These are phyloP conservation scores for Tolypocladium nubicola DNA, from an alignment of 2,329 filamentous ascomycete species.

Conservation along the genomic window DNA sequence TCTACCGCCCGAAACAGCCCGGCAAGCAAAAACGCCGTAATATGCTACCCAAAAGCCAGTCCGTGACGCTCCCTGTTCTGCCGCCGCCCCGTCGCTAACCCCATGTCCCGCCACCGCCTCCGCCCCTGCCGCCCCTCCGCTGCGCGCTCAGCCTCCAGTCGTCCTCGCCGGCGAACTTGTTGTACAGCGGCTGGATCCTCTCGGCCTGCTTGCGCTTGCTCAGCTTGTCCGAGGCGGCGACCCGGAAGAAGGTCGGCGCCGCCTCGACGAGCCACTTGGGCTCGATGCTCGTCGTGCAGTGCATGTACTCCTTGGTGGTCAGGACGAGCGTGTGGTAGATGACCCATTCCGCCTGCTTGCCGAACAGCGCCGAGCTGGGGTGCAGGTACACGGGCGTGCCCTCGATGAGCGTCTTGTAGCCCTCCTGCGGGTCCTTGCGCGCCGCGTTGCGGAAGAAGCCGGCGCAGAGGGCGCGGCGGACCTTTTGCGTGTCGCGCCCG, in stretches of 20 bases:
- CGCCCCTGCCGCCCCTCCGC: constrained; percentile 71
- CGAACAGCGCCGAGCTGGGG: constrained; percentile 82
- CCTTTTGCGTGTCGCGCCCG: constrained; percentile 75
- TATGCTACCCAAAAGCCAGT: neutral
- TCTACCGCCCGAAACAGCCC: neutral
- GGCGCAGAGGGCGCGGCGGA: constrained; percentile 78
- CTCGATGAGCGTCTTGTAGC: constrained; percentile 95
- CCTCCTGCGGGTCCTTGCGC: constrained; percentile 90
- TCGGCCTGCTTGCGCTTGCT: constrained; percentile 91
- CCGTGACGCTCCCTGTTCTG: neutral
- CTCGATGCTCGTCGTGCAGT: constrained; percentile 84
- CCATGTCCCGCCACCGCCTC: constrained; percentile 87
- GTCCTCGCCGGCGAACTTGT: constrained; percentile 83
- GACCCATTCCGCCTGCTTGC: constrained; percentile 92
- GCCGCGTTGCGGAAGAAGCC: constrained; percentile 96
- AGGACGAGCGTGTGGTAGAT: constrained; percentile 87
- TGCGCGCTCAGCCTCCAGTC: constrained; percentile 92
- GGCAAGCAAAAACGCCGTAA: neutral
- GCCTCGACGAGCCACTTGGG: constrained; percentile 91
- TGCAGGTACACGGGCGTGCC: constrained; percentile 93
- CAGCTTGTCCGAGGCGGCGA: constrained; percentile 75
- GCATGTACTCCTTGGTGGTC: constrained; percentile 98
- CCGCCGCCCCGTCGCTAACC: constrained; percentile 37
- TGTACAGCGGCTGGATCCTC: constrained; percentile 89
- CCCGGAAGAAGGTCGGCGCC: constrained; percentile 98